These are phyloP conservation scores for Exophiala lecanii-corni DNA, from an alignment of 2,329 filamentous ascomycete species.

Conservation along the genomic window DNA sequence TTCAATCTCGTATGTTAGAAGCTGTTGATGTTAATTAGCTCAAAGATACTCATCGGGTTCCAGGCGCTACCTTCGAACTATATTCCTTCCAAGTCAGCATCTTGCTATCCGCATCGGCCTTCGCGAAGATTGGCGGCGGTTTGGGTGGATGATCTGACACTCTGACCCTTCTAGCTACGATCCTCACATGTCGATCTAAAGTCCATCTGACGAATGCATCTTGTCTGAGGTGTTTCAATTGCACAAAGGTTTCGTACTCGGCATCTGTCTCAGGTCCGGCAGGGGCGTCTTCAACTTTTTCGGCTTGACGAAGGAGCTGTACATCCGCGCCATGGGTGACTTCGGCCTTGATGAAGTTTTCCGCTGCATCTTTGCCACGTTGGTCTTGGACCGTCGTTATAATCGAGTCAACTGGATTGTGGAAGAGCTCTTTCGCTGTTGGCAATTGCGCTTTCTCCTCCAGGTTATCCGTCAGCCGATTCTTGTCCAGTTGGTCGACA, in stretches of 20 bases:
- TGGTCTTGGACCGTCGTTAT: slow-evolving; percentile 6
- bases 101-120: no score
- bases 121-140: neutral
- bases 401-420: slow-evolving; percentile 7
- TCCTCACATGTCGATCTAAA: slow-evolving; percentile 16
- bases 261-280: slow-evolving; percentile 1
- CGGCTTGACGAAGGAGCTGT: slow-evolving; percentile 8
- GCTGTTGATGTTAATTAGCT: neutral
- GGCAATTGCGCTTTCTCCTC: slow-evolving; percentile 11
- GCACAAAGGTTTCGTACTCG: slow-evolving; percentile 8
- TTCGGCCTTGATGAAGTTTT: slow-evolving; percentile 12
- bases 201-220: slow-evolving; percentile 17
- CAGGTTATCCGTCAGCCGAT: slow-evolving; percentile 7
- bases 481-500: neutral
- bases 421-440: slow-evolving; percentile 9
- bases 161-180: slow-evolving; percentile 3
- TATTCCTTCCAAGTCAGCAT: no score
- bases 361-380: slow-evolving; percentile 10
- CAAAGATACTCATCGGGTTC: no score
- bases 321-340: slow-evolving; percentile 15
- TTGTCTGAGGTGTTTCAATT: slow-evolving; percentile 17
- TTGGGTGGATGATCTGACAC: neutral
- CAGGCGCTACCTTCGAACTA: no score
- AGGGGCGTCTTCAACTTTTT: slow-evolving; percentile 5
- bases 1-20: slow-evolving; percentile 5